Conservation (phyloP, 345 rosid genomes). For the Eucalyptus melliodora region DNA sequence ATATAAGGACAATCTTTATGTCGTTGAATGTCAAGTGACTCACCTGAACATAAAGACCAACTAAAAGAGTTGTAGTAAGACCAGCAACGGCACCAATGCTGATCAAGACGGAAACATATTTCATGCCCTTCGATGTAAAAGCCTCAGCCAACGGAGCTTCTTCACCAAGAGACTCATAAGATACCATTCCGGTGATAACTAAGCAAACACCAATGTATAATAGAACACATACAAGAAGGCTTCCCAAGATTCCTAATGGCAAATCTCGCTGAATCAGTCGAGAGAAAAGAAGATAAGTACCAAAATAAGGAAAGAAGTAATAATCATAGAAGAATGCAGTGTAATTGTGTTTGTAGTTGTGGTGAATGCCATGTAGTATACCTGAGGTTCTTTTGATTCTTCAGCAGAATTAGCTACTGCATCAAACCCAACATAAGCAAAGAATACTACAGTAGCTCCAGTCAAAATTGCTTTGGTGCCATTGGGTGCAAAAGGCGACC, state of each 20-base stretch:
- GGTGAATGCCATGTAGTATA: slow-evolving; percentile 1
- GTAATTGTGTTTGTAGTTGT: background rate
- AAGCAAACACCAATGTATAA: slow-evolving; percentile 80
- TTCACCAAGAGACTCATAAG: slow-evolving; percentile 61
- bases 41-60: slow-evolving; percentile 99
- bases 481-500: slow-evolving; percentile 91
- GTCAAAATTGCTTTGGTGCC: slow-evolving; percentile 68
- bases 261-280: slow-evolving; percentile 60
- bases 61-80: slow-evolving; percentile 85
- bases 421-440: slow-evolving; percentile 97
- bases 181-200: slow-evolving; percentile 96
- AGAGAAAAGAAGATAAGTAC: background rate
- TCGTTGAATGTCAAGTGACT: background rate
- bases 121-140: slow-evolving; percentile 77
- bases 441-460: slow-evolving; percentile 91
- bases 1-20: background rate
- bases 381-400: slow-evolving; percentile 92
- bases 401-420: slow-evolving; percentile 97
- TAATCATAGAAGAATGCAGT: background rate
- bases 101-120: slow-evolving; percentile 64
- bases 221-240: slow-evolving; percentile 65
- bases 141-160: slow-evolving; percentile 92
- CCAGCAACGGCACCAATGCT: slow-evolving; percentile 96
- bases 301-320: background rate
- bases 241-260: slow-evolving; percentile 84